Evolutionary conservation across 23 red algal species (phyloP), one percentile per base, ranked within the genome.

Genomic region (Agarophyton chilense): DNA sequence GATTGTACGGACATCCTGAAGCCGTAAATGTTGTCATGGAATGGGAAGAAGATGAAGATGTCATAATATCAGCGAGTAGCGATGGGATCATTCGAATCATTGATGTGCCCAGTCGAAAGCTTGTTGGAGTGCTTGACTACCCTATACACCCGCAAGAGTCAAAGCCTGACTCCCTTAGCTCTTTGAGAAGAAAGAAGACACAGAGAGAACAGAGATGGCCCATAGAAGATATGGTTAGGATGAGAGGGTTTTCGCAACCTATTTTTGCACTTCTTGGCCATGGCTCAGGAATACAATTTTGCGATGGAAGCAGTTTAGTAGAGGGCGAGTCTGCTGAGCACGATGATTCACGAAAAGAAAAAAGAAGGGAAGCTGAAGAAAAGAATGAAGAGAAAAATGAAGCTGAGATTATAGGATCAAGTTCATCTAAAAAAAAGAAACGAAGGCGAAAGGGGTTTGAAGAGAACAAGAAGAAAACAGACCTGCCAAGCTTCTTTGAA

Each of bases 1-100:
- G 88, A 53, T 85, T 85, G 33, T 58, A 85, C 44, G 81, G 81
- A 66, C 90, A 93, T 43, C 79, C 79, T 22, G 79, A 85, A 72
- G 32, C 52, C 18, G 90, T 85, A 0, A 93, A 72, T 49, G 90
- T 62, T 0, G 40, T 85, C 18, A 47, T 64, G 63, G 24, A 56
- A 3, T 51, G 43, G 39, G 67, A 63, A 46, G 70, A 77, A 29
- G 79, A 66, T 29, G 72, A 56, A 26, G 68, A 65, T 32, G 13
- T 84, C 14, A 79, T 86, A 5, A 33, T 84, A 29, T 72, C 79
- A 12, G 79, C 56, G 24, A 86, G 90, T 35, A 56, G 58, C n/a
- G 90, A 93, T 86, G 90, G 81, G 1, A 52, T 78, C 28, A 67
- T 86, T 46, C 52, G 81, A 14, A 49, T 84, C 46, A 68, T 93